phyloP scores from a whole-genome alignment of 805 yeast species.

The Clavispora phyllophila region DNA sequence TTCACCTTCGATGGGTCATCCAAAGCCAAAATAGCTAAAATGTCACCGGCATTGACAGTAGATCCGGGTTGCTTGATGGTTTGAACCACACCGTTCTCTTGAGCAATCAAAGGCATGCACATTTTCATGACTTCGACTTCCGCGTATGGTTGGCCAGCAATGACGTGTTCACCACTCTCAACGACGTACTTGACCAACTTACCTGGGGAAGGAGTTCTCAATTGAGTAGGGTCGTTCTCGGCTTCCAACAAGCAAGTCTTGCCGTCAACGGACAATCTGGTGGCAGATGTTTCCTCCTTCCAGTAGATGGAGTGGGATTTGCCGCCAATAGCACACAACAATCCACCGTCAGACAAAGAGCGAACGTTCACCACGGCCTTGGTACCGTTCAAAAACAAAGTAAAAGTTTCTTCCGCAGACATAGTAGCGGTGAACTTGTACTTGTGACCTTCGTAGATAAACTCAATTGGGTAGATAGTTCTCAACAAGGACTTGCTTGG shows the following conservation, averaged over 20 bases:
- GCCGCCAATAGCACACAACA: slow-evolving; percentile 83
- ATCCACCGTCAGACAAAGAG: slow-evolving; percentile 91
- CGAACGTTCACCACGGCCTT: slow-evolving; percentile 83
- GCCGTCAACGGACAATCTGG: slow-evolving; percentile 90
- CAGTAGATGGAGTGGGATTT: slow-evolving; percentile 93
- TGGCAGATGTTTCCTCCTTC: slow-evolving; percentile 96
- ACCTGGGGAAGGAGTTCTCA: slow-evolving; percentile 99
- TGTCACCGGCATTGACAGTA: slow-evolving; percentile 95
- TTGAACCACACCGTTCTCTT: slow-evolving; percentile 90
- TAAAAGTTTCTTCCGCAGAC: slow-evolving; percentile 78
- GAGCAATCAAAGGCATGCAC: slow-evolving; percentile 96
- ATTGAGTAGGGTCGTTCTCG: slow-evolving; percentile 97
- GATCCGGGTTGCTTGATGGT: slow-evolving; percentile 96
- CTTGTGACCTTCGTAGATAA: slow-evolving; percentile 89
- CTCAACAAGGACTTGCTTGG: slow-evolving; percentile 76
- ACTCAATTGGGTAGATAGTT: slow-evolving; percentile 88
- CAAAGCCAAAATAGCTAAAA: slow-evolving; percentile 85
- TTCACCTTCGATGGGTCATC: slow-evolving; percentile 97
- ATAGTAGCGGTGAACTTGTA: slow-evolving; percentile 95
- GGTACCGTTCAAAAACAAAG: slow-evolving; percentile 90
- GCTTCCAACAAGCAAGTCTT: slow-evolving; percentile 91
- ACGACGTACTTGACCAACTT: slow-evolving; percentile 89
- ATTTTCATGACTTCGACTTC: slow-evolving; percentile 99
- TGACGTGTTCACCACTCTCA: slow-evolving; percentile 91
- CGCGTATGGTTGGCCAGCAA: slow-evolving; percentile 90